Conservation (phyloP, 106 monocot species). For the Dendrobium nobile region DNA sequence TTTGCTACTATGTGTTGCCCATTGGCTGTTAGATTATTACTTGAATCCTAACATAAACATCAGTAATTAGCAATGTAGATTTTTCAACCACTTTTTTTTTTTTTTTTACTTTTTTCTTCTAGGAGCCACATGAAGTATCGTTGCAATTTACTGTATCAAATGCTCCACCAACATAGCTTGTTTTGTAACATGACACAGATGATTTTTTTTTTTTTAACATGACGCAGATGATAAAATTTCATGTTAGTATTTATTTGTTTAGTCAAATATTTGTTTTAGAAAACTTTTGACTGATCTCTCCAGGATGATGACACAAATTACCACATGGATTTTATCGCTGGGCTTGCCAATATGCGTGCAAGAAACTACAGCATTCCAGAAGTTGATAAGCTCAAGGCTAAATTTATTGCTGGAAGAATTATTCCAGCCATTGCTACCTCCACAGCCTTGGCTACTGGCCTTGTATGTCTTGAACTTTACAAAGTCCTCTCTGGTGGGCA, state of each 20-base stretch:
- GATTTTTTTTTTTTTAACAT: no score
- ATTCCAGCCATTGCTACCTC: slow-evolving; percentile 50
- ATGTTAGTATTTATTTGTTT: neutral
- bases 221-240: no score
- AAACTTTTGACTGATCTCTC: neutral
- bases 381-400: slow-evolving; percentile 62
- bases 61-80: no score
- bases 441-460: slow-evolving; percentile 56
- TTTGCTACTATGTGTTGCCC: neutral
- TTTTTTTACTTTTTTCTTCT: no score
- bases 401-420: slow-evolving; percentile 50
- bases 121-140: no score
- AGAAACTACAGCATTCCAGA: slow-evolving; percentile 57
- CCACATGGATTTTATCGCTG: slow-evolving; percentile 63
- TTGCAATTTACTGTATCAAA: no score
- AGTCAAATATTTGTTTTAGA: neutral
- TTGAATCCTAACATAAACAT: no score
- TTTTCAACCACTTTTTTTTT: no score
- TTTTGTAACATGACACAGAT: no score
- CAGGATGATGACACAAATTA: slow-evolving; percentile 53
- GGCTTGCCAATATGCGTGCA: slow-evolving; percentile 58
- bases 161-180: no score
- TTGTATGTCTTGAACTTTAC: slow-evolving; percentile 60
- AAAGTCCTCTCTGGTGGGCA: slow-evolving; percentile 49
- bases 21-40: no score